Conservation (phyloP, 331 rosid genomes). For the Acacia pycnantha region DNA sequence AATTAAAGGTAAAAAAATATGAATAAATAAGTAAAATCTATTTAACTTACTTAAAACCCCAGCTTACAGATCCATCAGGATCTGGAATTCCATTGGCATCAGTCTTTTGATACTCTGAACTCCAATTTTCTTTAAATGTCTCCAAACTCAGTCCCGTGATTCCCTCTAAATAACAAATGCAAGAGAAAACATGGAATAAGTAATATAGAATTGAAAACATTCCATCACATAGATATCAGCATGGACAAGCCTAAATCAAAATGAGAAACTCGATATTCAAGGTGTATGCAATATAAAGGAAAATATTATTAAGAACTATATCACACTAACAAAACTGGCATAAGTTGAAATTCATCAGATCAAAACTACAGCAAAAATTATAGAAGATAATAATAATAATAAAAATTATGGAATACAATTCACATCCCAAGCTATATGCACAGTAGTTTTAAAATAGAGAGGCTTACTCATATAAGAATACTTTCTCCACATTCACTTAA, state of each 20-base stretch:
- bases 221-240: constrained; percentile 10
- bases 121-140: constrained; percentile 78
- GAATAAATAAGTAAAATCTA: constrained; percentile 12
- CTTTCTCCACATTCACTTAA: not conserved
- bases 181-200: constrained; percentile 7
- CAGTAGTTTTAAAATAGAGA: not conserved
- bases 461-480: not conserved
- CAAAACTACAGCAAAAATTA: not conserved
- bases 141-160: constrained; percentile 71
- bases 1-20: not conserved
- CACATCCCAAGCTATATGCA: not conserved
- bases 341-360: not conserved
- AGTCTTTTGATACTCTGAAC: constrained; percentile 80
- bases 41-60: constrained; percentile 86
- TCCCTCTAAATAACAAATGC: constrained; percentile 55
- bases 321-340: not conserved
- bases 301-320: not conserved
- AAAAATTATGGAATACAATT: not conserved
- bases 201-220: constrained; percentile 4
- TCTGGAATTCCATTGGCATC: constrained; percentile 82
- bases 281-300: not conserved
- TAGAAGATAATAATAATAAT: not conserved
- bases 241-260: not conserved
- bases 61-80: constrained; percentile 57
- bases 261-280: not conserved